Conservation (phyloP, 345 rosid genomes). For the Moricandia arvensis region DNA sequence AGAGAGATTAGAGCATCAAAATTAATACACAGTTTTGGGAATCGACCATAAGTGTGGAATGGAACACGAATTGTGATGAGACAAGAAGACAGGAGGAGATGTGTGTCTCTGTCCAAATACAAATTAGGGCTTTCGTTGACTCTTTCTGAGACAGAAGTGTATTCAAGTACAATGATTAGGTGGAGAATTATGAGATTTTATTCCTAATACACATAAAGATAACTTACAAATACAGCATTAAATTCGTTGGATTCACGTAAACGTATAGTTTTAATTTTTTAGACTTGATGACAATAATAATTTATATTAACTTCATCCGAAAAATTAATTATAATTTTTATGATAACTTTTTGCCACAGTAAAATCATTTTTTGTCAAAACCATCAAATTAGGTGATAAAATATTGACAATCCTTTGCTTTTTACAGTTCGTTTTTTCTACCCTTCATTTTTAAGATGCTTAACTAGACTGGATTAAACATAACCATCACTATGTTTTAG, state of each 20-base stretch:
- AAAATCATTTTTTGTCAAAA: too few species aligned
- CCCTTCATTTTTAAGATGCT: too few species aligned
- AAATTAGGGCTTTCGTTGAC: slow-evolving; percentile 32
- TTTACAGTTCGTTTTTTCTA: too few species aligned
- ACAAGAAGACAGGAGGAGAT: not conserved
- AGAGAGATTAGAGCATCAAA: not conserved
- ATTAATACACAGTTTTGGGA: not conserved
- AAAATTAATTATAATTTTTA: not conserved
- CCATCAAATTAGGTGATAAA: too few species aligned
- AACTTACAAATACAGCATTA: not conserved
- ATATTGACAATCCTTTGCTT: too few species aligned
- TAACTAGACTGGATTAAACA: too few species aligned
- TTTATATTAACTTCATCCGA: not conserved
- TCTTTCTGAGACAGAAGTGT: slow-evolving; percentile 14
- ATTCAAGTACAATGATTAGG: not conserved
- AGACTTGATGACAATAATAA: not conserved
- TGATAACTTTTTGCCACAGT: too few species aligned
- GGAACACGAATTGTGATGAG: slow-evolving; percentile 21
- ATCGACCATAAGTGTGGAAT: slow-evolving; percentile 8
- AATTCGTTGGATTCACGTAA: not conserved
- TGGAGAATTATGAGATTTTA: not conserved
- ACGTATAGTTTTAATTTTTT: not conserved
- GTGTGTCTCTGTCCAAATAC: slow-evolving; percentile 2
- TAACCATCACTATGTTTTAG: too few species aligned
- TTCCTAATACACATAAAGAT: not conserved